These are phyloP conservation scores for Conticribra weissflogii DNA, from an alignment of 108 stramenopile genomes.

Conservation along the genomic window DNA sequence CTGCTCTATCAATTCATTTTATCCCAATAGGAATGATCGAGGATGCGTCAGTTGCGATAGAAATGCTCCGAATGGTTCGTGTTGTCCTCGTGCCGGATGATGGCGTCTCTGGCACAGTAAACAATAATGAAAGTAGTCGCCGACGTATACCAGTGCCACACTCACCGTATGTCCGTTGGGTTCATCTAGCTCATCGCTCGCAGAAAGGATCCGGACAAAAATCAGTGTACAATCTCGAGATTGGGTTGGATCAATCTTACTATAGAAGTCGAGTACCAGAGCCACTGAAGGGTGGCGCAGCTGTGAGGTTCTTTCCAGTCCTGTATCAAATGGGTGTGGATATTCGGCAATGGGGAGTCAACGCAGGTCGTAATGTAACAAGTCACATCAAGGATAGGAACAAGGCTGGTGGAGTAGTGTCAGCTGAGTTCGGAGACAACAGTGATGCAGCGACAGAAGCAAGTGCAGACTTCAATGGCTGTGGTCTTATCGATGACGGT, in stretches of 20 bases:
- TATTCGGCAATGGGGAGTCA: slow-evolving; percentile 87
- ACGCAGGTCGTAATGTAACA: slow-evolving; percentile 65
- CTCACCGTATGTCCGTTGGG: slow-evolving; percentile 75
- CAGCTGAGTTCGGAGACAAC: slow-evolving; percentile 8
- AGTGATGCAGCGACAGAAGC: slow-evolving; percentile 12
- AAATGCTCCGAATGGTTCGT: slow-evolving; percentile 80
- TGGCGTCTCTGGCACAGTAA: slow-evolving; percentile 1
- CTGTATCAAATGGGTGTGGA: slow-evolving; percentile 92
- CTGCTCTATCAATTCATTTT: not conserved
- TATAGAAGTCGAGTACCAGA: slow-evolving; percentile 72
- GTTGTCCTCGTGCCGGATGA: slow-evolving; percentile 66
- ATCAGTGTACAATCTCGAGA: slow-evolving; percentile 62
- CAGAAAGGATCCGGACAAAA: slow-evolving; percentile 16
- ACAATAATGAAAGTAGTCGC: slow-evolving; percentile 2
- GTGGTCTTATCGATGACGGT: slow-evolving; percentile 57
- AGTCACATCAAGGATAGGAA: slow-evolving; percentile 53
- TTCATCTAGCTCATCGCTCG: slow-evolving; percentile 38
- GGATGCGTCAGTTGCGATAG: slow-evolving; percentile 85
- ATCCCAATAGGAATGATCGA: slow-evolving; percentile 8
- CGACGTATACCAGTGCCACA: slow-evolving; percentile 53
- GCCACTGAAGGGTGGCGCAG: slow-evolving; percentile 56
- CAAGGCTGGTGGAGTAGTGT: slow-evolving; percentile 16
- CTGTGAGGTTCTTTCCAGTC: slow-evolving; percentile 79
- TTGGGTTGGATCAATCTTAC: slow-evolving; percentile 69
- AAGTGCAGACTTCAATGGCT: slow-evolving; percentile 25